phyloP scores from a whole-genome alignment of 768 basidiomycete species.

The Leccinum imitatum region DNA sequence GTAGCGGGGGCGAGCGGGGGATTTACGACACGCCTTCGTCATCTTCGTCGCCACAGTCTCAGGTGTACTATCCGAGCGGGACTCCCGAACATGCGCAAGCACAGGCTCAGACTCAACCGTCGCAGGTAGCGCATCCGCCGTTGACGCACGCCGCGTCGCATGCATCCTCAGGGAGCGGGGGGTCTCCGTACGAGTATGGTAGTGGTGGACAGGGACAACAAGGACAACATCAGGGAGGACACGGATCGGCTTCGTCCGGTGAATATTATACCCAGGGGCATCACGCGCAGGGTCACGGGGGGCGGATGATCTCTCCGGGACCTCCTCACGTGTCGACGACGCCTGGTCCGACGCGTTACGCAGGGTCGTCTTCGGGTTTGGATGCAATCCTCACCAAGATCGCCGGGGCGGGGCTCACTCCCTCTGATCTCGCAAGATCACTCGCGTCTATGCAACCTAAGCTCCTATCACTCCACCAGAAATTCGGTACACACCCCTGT shows the following conservation, averaged over 20 bases:
- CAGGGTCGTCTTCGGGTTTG: conserved; percentile 42
- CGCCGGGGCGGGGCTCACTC: conserved; percentile 86
- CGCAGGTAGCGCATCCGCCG: conserved; percentile 18
- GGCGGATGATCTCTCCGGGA: conserved; percentile 21
- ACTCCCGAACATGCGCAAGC: conserved; percentile 6
- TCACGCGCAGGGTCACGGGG: conserved; percentile 8
- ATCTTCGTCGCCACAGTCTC: conserved; percentile 20
- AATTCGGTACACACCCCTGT: conserved; percentile 90
- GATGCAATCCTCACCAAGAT: conserved; percentile 90
- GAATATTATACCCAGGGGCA: conserved; percentile 27
- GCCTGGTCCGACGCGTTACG: conserved; percentile 13
- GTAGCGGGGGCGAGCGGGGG: conserved; percentile 11
- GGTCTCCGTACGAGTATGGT: conserved; percentile 25
- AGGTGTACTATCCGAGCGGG: conserved; percentile 22
- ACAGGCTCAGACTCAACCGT: conserved; percentile 17
- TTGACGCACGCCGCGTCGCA: conserved; percentile 24
- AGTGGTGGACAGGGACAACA: conserved; percentile 16
- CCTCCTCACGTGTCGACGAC: conserved; percentile 15
- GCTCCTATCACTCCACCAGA: conserved; percentile 65
- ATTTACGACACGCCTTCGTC: conserved; percentile 27
- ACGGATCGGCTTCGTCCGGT: conserved; percentile 20
- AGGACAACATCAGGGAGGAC: conserved; percentile 1
- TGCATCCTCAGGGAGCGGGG: conserved; percentile 22
- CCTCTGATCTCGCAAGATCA: conserved; percentile 74
- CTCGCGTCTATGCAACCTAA: conserved; percentile 73